Base-by-base conservation (phyloP, 208 protist species). In the Trypanosoma platydactyli region DNA sequence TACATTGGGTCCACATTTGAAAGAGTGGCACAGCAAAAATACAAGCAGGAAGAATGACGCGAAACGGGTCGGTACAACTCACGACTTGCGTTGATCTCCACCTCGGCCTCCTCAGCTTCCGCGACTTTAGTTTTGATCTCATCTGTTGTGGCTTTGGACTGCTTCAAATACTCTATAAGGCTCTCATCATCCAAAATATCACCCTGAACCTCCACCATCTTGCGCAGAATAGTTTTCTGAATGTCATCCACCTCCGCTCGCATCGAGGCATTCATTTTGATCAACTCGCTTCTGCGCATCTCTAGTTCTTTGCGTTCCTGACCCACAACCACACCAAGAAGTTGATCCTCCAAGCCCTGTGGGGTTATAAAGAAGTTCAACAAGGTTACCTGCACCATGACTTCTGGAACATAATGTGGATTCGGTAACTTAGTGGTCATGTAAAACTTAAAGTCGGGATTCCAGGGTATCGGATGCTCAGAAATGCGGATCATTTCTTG, bases 291-390 rank as follows among this genome's bases (percentile, higher is more conserved):
- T 63, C 98, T 98, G 38, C 84, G 80, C 70, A 92, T 92, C 78
- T 99, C 97, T 25, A 99, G 76, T 68, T 99, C 97, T 53, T 96
- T 97, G 18, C 96, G 83, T 84, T 99, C 98, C 71, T 98, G 95
- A 18, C 94, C 96, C 0, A 99, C 98, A 9, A 99, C 94, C 9
- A 97, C 88, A 35, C 92, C 97, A 18, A 99, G 89, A 50, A 99
- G 76, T 83, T 99, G 98, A 63, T 99, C 98, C 71, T 99, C 95
- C n/a, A 99, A 72, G 16, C 98, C 98, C 24, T 88, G 81, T 44
- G 89, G 95, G 20, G 98, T 99, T 75, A 99, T 98, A 74, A 98
- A 99, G 79, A 99, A 99, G 83, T 99, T 99, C 49, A 99, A 81
- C 61, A 99, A 79, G 51, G 96, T 99, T 46, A 99, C 97, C 55